These are phyloP conservation scores for Grosmannia clavigera DNA, from an alignment of 2,329 filamentous ascomycete species.

Conservation along the genomic window DNA sequence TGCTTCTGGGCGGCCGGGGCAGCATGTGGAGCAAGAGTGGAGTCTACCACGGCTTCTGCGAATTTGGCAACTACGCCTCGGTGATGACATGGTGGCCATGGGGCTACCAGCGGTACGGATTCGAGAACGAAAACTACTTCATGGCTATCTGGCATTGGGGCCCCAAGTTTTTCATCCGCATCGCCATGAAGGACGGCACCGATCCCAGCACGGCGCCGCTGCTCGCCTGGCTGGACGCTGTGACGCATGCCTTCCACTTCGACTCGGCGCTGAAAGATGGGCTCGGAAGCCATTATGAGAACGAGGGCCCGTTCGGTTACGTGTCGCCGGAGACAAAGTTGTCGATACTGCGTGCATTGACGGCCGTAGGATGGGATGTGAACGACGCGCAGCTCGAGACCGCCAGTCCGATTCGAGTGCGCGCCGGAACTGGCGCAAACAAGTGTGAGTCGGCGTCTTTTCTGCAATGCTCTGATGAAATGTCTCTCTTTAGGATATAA, in stretches of 20 bases:
- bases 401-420: conserved; percentile 32
- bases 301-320: conserved; percentile 24
- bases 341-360: conserved; percentile 24
- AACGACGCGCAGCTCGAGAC: conserved; percentile 55
- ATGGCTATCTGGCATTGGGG: conserved; percentile 40
- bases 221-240: conserved; percentile 26
- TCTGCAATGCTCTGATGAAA: neutral
- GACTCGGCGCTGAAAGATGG: conserved; percentile 23
- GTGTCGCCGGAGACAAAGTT: conserved; percentile 30
- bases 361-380: conserved; percentile 51
- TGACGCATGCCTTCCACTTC: conserved; percentile 28
- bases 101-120: conserved; percentile 22
- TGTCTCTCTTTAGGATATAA: neutral
- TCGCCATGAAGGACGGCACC: conserved; percentile 46
- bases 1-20: conserved; percentile 43
- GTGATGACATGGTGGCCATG: conserved; percentile 19
- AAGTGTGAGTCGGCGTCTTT: conserved; percentile 14
- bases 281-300: conserved; percentile 23
- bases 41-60: conserved; percentile 21
- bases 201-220: conserved; percentile 20
- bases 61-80: conserved; percentile 28
- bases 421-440: conserved; percentile 18
- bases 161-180: conserved; percentile 37
- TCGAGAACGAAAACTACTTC: conserved; percentile 41
- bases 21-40: conserved; percentile 28